Percentiles rank a stretch among this genome's conserved stretches.
Evolutionary conservation across 2,329 filamentous ascomycete genomes (phyloP).

Genomic region (Seiridium cupressi): DNA sequence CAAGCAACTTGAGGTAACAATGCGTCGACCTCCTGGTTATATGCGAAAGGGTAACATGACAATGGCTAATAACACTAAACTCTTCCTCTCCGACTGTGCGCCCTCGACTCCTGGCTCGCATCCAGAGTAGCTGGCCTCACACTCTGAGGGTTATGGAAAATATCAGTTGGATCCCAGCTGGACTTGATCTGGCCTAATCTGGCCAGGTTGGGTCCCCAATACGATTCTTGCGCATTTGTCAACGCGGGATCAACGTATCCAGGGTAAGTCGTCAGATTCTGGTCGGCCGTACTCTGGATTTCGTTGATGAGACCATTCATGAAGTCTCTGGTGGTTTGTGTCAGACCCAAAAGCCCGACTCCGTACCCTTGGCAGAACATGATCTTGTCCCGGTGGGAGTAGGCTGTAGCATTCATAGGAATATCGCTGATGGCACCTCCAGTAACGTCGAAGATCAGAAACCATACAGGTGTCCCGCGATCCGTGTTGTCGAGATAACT

Average conservation of each 20-base stretch:
- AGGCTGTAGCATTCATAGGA: slow-evolving; percentile 55
- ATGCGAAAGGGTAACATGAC: not conserved
- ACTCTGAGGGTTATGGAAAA: slow-evolving; percentile 61
- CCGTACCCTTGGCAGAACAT: slow-evolving; percentile 65
- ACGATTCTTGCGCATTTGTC: slow-evolving; percentile 44
- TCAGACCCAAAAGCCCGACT: slow-evolving; percentile 46
- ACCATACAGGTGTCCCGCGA: slow-evolving; percentile 55
- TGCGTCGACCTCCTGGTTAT: not conserved
- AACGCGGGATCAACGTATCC: slow-evolving; percentile 60
- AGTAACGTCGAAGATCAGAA: slow-evolving; percentile 60
- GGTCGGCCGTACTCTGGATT: slow-evolving; percentile 35
- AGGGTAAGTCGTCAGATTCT: slow-evolving; percentile 53
- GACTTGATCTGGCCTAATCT: slow-evolving; percentile 48
- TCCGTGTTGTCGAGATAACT: slow-evolving; percentile 47
- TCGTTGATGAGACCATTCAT: slow-evolving; percentile 48
- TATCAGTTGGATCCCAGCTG: slow-evolving; percentile 48
- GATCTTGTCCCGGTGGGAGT: slow-evolving; percentile 61
- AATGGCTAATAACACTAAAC: not conserved
- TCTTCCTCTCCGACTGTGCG: not conserved
- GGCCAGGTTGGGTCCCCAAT: slow-evolving; percentile 54
- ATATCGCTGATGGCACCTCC: slow-evolving; percentile 60
- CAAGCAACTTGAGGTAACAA: not conserved
- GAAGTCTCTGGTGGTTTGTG: slow-evolving; percentile 46
- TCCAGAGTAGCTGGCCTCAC: slow-evolving; percentile 27
- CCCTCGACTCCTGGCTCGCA: slow-evolving; percentile 6